phyloP scores from a whole-genome alignment of 2,329 filamentous ascomycete genomes.

The Botrytis galanthina region DNA sequence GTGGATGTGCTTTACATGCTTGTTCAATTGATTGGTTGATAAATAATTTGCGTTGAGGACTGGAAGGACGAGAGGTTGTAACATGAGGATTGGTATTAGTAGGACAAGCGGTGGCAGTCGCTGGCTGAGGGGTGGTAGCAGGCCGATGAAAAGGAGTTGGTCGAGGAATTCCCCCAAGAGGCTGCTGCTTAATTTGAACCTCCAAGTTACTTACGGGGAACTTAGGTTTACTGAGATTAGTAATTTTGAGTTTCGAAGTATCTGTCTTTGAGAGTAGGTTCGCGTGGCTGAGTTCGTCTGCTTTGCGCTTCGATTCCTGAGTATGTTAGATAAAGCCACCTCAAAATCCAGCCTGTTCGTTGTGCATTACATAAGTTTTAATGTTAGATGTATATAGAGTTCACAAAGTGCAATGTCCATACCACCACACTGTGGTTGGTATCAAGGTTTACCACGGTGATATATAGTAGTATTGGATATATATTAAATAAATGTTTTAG shows the following conservation, averaged over 20 bases:
- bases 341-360: too few species aligned
- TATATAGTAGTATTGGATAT: background rate
- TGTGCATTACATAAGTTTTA: background rate
- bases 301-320: slow-evolving; percentile 36
- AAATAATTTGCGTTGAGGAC: background rate
- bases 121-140: background rate
- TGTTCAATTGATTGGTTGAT: background rate
- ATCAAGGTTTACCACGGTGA: background rate
- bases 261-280: slow-evolving; percentile 28
- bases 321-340: slow-evolving; percentile 2
- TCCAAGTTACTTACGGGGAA: background rate
- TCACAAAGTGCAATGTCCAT: background rate
- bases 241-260: slow-evolving; percentile 5
- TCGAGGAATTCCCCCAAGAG: background rate
- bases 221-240: background rate
- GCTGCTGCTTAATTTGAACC: background rate
- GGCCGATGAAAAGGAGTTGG: background rate
- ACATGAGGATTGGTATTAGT: background rate
- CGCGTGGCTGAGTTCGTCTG: slow-evolving; percentile 44
- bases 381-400: background rate
- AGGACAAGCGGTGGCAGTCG: background rate
- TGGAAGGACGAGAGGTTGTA: background rate
- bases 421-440: slow-evolving; percentile 17
- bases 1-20: background rate
- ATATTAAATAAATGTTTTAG: background rate